Base-by-base conservation (phyloP, 108 stramenopile genomes). In the Skeletonema potamos region DNA sequence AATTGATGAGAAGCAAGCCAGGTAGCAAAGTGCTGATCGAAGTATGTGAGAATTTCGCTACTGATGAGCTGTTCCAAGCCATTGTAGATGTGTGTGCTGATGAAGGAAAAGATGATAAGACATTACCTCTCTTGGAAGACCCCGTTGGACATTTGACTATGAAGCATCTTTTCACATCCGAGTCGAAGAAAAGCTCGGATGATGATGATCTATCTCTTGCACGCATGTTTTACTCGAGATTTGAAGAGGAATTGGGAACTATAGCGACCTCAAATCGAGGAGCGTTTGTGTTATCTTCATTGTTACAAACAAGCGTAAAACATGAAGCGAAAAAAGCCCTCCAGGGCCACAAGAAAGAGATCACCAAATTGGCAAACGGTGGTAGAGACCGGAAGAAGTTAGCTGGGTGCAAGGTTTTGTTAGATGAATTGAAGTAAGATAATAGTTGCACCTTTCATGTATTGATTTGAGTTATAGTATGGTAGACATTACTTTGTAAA, bases 1-100 rank as follows among this genome's bases (percentile, higher is more conserved):
- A 90, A 48, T 68, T 97, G 27, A 62, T 96, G 68, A 57, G 75
- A 56, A 95, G 91, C 3, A 83, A 86, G 44, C 77, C 89, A 33
- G 96, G 96, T 13, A 82, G 93, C 18, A 59, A 78, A 34, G 90
- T 97, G 17, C 71, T 97, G 72, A 81, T 85, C 27, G 92, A 94
- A 63, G 92, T 94, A 9, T 89, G 86, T 71, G 72, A 74, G 15
- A 44, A 72, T 30, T 87, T 76, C 56, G 77, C 81, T 9, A 56
- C 77, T 22, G 55, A 82, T 26, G 73, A 82, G 9, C 22, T 91
- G 27, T 75, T 82, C 34, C 54, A 61, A 24, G 79, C 86, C n/a
- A 70, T 91, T 9, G 74, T 89, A 17, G 66, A 82, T 20, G 79
- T 58, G 20, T 88, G 87, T 67, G 73, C 72, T 24, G 54, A 67